A percentile compares a stretch with the other conserved stretches of the same genome.
Evolutionary conservation across 2,329 filamentous ascomycete species (phyloP).

Genomic region (Aspergillus japonicus): DNA sequence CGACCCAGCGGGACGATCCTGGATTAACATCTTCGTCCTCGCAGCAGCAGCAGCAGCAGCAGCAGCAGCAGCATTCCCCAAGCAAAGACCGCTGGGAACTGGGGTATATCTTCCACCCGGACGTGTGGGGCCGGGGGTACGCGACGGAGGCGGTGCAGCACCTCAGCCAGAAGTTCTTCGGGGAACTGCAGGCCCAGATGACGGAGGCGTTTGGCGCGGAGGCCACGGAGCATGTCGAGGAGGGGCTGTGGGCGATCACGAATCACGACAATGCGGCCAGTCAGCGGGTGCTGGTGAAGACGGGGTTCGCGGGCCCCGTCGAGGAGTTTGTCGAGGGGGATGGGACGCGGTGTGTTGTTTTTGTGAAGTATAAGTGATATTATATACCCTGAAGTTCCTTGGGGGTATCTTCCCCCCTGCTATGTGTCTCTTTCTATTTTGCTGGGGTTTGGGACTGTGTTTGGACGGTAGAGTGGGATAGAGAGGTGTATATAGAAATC

Average conservation of each 20-base stretch:
- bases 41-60: background rate
- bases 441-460: too few species aligned
- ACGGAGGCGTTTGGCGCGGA: background rate
- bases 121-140: constrained; percentile 57
- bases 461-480: too few species aligned
- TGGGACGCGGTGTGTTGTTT: constrained; percentile 10
- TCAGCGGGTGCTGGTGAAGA: constrained; percentile 52
- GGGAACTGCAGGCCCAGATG: background rate
- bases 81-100: constrained; percentile 37
- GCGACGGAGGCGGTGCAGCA: constrained; percentile 57
- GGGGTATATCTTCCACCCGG: constrained; percentile 57
- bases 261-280: constrained; percentile 54
- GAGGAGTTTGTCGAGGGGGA: constrained; percentile 11
- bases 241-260: constrained; percentile 48
- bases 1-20: constrained; percentile 4
- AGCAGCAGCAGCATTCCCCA: background rate
- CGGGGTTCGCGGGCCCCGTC: constrained; percentile 30
- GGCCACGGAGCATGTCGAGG: constrained; percentile 39
- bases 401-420: too few species aligned
- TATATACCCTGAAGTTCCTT: too few species aligned
- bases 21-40: constrained; percentile 3
- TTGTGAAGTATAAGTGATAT: background rate
- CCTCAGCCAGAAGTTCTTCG: constrained; percentile 48
- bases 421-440: too few species aligned
- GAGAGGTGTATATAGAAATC: too few species aligned